Percentiles rank a stretch among this genome's conserved stretches.
Conservation (phyloP, 257 asterid species). For the Anisodus acutangulus region DNA sequence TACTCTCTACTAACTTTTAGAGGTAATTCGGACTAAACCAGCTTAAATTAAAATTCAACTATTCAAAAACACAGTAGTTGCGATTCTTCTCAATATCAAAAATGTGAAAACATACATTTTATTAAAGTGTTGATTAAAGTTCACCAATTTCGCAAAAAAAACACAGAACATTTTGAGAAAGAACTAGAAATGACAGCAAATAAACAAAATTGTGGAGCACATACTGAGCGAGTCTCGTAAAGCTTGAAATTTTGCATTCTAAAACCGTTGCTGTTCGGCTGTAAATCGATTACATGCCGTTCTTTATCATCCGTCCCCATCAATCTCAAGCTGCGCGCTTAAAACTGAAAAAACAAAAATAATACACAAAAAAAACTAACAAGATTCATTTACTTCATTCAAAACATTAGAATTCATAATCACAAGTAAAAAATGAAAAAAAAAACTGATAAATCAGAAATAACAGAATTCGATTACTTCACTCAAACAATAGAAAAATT, state of each 20-base stretch:
- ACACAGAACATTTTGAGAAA: not conserved
- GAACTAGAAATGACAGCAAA: not conserved
- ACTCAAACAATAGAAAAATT: too few species aligned
- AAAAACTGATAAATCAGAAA: too few species aligned
- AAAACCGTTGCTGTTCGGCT: constrained; percentile 28
- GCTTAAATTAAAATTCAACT: not conserved
- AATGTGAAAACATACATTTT: not conserved
- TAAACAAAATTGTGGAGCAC: not conserved
- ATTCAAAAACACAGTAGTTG: not conserved
- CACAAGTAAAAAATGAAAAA: not conserved
- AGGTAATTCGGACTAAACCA: not conserved
- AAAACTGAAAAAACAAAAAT: not conserved
- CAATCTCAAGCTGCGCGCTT: not conserved
- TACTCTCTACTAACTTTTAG: not conserved
- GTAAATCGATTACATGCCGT: constrained; percentile 37
- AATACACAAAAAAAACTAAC: not conserved
- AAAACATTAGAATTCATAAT: not conserved
- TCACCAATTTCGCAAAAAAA: not conserved
- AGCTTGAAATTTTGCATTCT: constrained; percentile 75
- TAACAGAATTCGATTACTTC: too few species aligned
- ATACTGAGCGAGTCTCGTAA: constrained; percentile 90
- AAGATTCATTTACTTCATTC: not conserved
- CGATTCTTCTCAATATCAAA: not conserved
- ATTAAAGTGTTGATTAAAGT: not conserved
- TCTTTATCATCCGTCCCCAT: constrained; percentile 50